Percentiles rank a stretch among this genome's conserved stretches.
These are phyloP conservation scores for Trichomonas vaginalis DNA, from an alignment of 208 protist genomes.

Conservation along the genomic window DNA sequence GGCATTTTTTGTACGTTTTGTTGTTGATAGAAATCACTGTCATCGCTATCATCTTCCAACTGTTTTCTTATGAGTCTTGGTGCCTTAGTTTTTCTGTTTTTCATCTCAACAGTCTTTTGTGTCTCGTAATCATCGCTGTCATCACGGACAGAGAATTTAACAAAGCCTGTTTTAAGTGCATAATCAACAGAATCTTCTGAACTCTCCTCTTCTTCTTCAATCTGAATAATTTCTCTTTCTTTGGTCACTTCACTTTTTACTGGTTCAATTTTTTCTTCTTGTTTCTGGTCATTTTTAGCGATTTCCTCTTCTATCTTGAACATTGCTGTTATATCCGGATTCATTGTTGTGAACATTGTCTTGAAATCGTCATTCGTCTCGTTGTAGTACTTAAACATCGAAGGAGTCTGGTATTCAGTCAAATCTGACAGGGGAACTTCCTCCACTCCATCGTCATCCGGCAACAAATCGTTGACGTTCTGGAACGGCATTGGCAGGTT, in stretches of 20 bases:
- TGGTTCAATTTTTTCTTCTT: not conserved
- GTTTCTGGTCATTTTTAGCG: not conserved
- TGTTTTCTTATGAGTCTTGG: not conserved
- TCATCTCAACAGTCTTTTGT: not conserved
- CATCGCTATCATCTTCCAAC: not conserved
- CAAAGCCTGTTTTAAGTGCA: not conserved
- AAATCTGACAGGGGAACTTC: not conserved
- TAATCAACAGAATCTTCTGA: not conserved
- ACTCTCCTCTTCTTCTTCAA: not conserved
- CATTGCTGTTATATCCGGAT: not conserved
- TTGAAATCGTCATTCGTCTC: not conserved
- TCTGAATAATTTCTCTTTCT: not conserved
- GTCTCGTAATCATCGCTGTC: not conserved
- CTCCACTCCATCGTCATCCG: not conserved
- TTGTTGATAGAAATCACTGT: not conserved
- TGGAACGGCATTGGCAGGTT: not conserved
- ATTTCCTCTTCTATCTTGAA: not conserved
- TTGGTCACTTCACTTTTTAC: not conserved
- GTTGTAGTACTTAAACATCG: not conserved
- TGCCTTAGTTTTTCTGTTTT: not conserved
- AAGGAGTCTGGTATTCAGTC: not conserved
- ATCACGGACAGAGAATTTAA: not conserved
- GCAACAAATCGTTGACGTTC: not conserved
- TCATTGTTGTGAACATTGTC: not conserved
- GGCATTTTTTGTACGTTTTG: not conserved